Conservation (phyloP, 75 land plant species). For the Cunninghamia lanceolata region DNA sequence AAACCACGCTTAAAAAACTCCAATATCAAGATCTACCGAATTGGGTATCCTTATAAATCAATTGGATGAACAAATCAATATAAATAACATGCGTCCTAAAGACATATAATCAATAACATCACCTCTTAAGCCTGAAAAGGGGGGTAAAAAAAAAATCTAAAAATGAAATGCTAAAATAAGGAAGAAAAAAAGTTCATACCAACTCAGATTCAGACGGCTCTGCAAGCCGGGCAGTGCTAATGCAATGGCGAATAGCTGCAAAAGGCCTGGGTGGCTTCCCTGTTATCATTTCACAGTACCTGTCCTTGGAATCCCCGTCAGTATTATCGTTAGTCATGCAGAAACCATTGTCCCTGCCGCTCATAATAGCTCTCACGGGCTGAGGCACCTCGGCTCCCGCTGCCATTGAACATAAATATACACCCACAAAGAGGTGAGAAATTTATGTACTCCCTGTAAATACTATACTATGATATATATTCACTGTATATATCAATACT, state of each 20-base stretch:
- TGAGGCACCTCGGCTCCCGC: slow-evolving; percentile 14
- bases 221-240: slow-evolving; percentile 22
- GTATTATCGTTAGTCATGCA: neutral
- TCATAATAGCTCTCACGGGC: slow-evolving; percentile 11
- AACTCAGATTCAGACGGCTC: slow-evolving; percentile 11
- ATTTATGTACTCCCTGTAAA: neutral
- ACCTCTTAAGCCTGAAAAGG: neutral
- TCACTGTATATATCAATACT: neutral
- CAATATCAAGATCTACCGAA: neutral
- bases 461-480: neutral
- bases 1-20: neutral
- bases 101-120: neutral
- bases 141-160: too few relatives aligned
- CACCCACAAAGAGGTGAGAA: neutral
- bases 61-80: neutral
- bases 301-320: neutral
- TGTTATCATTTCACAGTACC: neutral
- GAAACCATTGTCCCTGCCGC: neutral
- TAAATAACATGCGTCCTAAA: neutral
- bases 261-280: slow-evolving; percentile 40
- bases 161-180: neutral
- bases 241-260: slow-evolving; percentile 38
- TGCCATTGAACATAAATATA: slow-evolving; percentile 14
- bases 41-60: neutral
- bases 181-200: neutral